These are phyloP conservation scores for Mycena capillaripes DNA, from an alignment of 768 basidiomycete genomes.

Conservation along the genomic window DNA sequence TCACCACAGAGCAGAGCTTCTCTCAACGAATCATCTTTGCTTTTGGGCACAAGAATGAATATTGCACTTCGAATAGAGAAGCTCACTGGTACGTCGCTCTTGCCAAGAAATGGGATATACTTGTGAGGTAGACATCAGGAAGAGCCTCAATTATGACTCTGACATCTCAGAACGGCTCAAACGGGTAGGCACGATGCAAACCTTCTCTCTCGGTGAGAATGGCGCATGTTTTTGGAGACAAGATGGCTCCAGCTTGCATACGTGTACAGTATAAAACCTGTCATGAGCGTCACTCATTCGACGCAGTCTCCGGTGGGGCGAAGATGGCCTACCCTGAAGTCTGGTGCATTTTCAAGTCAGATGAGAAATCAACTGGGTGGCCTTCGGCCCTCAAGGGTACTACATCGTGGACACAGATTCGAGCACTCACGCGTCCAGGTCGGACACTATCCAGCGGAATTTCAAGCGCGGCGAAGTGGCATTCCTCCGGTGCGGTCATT, in stretches of 20 bases:
- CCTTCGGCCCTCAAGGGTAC: conserved; percentile 9
- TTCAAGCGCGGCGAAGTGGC: not conserved
- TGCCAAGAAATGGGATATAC: not conserved
- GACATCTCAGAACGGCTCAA: not conserved
- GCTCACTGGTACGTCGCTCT: not conserved
- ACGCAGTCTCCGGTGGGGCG: not conserved
- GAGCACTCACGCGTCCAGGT: conserved; percentile 1
- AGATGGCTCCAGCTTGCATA: not conserved
- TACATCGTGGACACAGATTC: conserved; percentile 2
- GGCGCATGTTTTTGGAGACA: conserved; percentile 7
- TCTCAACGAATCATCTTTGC: conserved; percentile 12
- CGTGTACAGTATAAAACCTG: not conserved
- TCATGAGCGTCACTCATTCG: not conserved
- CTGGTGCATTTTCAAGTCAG: not conserved
- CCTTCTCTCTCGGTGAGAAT: conserved; percentile 11
- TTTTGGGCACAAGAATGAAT: not conserved
- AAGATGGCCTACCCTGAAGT: conserved; percentile 13
- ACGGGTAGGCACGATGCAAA: not conserved
- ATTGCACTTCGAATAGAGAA: not conserved
- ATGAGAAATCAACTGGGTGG: conserved; percentile 14
- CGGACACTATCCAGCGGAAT: conserved; percentile 4
- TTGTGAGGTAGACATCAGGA: not conserved
- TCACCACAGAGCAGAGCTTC: conserved; percentile 2
- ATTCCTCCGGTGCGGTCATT: conserved; percentile 4
- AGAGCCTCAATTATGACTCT: not conserved